A percentile compares a stretch with the other conserved stretches of the same genome.
Conservation (phyloP, 2,329 filamentous ascomycete species). For the Beauveria asiatica region DNA sequence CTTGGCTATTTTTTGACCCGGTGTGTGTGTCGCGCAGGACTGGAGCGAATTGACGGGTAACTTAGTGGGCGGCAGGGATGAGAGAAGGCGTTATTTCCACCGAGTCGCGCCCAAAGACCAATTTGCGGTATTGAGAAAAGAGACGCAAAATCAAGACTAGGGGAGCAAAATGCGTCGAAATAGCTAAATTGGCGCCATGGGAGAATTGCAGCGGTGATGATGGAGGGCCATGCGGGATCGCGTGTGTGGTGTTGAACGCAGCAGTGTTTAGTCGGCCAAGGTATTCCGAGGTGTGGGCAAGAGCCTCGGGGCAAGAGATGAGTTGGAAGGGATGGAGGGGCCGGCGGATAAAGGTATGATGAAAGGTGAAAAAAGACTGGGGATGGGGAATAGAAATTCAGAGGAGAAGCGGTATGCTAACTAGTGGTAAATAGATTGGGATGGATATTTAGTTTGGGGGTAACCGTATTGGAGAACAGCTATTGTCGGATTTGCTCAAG, state of each 20-base stretch:
- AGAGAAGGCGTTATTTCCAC: background rate
- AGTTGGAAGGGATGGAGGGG: background rate
- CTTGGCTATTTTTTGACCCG: background rate
- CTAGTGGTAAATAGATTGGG: background rate
- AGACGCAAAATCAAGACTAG: background rate
- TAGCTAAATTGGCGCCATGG: constrained; percentile 3
- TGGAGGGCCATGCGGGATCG: constrained; percentile 1
- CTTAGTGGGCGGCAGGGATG: background rate
- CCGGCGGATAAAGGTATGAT: background rate
- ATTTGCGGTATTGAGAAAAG: background rate
- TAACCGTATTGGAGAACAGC: background rate
- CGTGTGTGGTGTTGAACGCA: background rate
- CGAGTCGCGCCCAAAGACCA: background rate
- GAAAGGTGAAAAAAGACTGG: background rate
- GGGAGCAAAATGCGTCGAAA: background rate
- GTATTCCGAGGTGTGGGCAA: background rate
- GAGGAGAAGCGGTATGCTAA: background rate
- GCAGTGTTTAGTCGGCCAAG: background rate
- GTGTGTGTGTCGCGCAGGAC: background rate
- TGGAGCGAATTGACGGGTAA: background rate
- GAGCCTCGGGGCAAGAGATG: background rate
- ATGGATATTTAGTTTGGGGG: background rate
- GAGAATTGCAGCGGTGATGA: background rate
- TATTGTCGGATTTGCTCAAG: background rate
- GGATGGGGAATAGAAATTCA: background rate